These are phyloP conservation scores for Quercus ilex DNA, from an alignment of 306 rosid genomes.

Conservation along the genomic window DNA sequence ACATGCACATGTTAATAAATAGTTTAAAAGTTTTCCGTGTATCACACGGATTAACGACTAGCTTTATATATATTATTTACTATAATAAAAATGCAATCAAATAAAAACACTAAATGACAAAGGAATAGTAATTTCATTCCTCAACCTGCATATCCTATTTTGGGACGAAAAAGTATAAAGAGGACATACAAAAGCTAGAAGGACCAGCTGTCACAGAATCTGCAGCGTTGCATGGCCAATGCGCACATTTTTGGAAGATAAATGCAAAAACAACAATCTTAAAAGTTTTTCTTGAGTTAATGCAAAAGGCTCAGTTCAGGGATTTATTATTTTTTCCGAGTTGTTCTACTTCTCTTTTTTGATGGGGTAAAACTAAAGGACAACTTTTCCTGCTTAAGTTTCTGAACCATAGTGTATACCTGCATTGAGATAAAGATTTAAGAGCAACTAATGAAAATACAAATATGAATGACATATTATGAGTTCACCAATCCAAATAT, in stretches of 20 bases:
- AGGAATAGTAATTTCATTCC: too few relatives aligned
- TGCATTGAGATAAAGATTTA: constrained; percentile 31
- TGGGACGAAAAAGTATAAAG: neutral
- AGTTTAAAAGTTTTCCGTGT: too few relatives aligned
- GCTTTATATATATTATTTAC: too few relatives aligned
- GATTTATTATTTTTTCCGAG: constrained; percentile 19
- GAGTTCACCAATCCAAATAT: neutral
- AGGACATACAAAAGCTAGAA: neutral
- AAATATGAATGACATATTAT: neutral
- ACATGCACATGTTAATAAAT: too few relatives aligned
- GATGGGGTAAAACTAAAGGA: constrained; percentile 26
- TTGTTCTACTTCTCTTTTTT: constrained; percentile 41
- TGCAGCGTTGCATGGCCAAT: neutral
- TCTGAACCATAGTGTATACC: constrained; percentile 73
- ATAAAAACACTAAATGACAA: too few relatives aligned
- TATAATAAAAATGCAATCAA: too few relatives aligned
- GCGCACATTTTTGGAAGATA: neutral
- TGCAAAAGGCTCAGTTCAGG: constrained; percentile 3
- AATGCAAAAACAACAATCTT: neutral
- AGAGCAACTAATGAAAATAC: neutral
- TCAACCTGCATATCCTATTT: too few relatives aligned
- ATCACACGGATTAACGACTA: too few relatives aligned
- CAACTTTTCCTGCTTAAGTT: constrained; percentile 56
- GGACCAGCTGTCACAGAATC: neutral
- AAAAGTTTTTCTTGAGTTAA: neutral